phyloP scores from a whole-genome alignment of 768 basidiomycete genomes.

The Agrocybe pediades region DNA sequence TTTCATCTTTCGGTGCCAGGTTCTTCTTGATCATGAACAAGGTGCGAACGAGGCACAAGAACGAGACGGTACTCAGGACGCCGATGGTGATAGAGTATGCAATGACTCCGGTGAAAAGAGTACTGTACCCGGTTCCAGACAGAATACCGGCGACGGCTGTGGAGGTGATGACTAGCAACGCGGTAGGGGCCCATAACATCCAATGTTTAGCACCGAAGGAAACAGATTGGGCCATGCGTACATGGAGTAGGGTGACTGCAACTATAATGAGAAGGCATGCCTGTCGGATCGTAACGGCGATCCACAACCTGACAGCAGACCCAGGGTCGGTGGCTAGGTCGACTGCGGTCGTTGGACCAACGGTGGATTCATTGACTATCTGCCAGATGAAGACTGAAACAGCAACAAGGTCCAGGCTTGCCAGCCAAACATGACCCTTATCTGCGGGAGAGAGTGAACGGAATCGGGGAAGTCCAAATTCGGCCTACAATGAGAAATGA shows the following conservation, averaged over 20 bases:
- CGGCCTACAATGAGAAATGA: slow-evolving; percentile 48
- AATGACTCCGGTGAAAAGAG: slow-evolving; percentile 61
- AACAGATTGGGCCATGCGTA: slow-evolving; percentile 69
- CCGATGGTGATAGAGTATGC: slow-evolving; percentile 59
- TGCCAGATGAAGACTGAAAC: slow-evolving; percentile 71
- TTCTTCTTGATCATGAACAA: slow-evolving; percentile 68
- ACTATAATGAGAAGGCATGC: slow-evolving; percentile 66
- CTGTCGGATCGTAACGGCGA: slow-evolving; percentile 66
- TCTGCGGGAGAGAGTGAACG: slow-evolving; percentile 66
- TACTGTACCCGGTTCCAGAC: slow-evolving; percentile 51
- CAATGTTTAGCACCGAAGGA: slow-evolving; percentile 72
- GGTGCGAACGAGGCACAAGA: slow-evolving; percentile 64
- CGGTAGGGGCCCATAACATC: slow-evolving; percentile 71
- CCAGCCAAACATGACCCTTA: slow-evolving; percentile 75
- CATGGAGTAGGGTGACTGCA: slow-evolving; percentile 63
- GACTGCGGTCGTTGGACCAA: slow-evolving; percentile 42
- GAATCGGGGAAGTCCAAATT: slow-evolving; percentile 75
- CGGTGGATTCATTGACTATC: slow-evolving; percentile 50
- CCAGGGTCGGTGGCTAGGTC: slow-evolving; percentile 48
- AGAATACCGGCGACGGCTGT: slow-evolving; percentile 62
- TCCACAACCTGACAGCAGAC: slow-evolving; percentile 67
- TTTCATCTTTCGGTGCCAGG: slow-evolving; percentile 54
- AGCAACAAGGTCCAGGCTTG: slow-evolving; percentile 64
- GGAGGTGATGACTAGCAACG: slow-evolving; percentile 55
- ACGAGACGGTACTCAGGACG: slow-evolving; percentile 49